Evolutionary conservation across 768 basidiomycete species (phyloP), one percentile per base, ranked within the genome.

Genomic region (Agaricus blazei): DNA sequence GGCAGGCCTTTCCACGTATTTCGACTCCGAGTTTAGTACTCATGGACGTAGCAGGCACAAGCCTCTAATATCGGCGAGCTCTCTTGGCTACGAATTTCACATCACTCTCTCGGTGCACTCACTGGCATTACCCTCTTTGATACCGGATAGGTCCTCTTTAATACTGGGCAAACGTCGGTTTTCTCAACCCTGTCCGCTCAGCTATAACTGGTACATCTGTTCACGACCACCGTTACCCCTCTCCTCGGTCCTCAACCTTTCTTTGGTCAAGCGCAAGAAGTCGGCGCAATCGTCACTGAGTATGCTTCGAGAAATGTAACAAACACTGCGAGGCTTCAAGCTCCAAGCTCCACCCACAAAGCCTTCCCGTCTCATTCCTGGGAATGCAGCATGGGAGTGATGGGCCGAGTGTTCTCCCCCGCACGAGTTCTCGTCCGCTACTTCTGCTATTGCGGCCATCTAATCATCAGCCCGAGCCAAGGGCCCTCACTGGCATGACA

Each of bases 61-160:
- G 52, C 83, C 88, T 43, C 70, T 92, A 29, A 92, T 19, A 19
- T 19, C 19, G 19, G 92, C 67, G 84, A 90, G 14, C 76, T 93
- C 19, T 84, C 88, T 1, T 93, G 93, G 85, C 76, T 94, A 37
- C 79, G 91, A 27, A 69, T 83, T 3, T 91, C 89, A 11, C 80
- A 83, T 27, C 67, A 78, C 7, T 92, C 93, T 69, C 77, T 98
- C 47, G 90, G 91, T 56, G 75, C 84, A n/a, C 75, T 93, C 60
- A 71, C 19, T 19, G 19, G 19, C 19, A 19, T 87, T 37, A 67
- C 64, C 14, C 75, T 81, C 11, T 78, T 83, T 0, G 65, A 81
- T 2, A 80, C 93, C 0, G 76, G 79, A 45, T 98, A 95, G 87
- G 66, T 96, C 42, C 60, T 94, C 15, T 90, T 93, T 74, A 84